Percentiles rank a stretch among this genome's conserved stretches.
Evolutionary conservation across 2,329 filamentous ascomycete species (phyloP).

Genomic region (Apiospora hydei): DNA sequence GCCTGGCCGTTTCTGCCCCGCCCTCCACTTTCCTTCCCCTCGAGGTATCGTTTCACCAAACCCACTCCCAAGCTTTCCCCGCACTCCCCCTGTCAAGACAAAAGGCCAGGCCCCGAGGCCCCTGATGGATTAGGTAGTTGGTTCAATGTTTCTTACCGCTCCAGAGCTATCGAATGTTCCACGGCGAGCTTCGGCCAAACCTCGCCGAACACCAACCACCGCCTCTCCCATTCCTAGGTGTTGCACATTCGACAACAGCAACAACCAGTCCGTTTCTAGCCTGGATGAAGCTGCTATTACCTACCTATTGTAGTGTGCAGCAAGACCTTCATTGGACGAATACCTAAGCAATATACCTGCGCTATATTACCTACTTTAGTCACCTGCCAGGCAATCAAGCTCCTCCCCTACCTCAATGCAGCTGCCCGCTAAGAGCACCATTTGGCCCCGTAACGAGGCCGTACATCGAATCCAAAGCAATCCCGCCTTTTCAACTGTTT

Average conservation of each 20-base stretch:
- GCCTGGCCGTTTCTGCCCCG: not conserved
- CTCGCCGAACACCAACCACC: not conserved
- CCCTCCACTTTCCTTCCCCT: not conserved
- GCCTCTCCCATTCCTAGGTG: not conserved
- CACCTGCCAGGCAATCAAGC: not conserved
- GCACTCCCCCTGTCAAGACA: not conserved
- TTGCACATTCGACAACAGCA: not conserved
- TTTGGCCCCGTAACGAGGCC: not conserved
- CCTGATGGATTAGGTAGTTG: not conserved
- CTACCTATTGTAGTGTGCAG: not conserved
- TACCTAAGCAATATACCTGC: not conserved
- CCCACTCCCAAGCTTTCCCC: not conserved
- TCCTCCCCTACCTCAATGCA: not conserved
- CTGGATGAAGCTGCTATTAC: not conserved
- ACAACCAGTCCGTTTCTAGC: not conserved
- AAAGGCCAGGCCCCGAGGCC: too few species aligned
- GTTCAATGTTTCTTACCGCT: not conserved
- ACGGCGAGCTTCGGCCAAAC: not conserved
- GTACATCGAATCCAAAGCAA: not conserved
- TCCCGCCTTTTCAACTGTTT: not conserved
- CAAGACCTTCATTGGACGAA: not conserved
- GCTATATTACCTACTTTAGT: not conserved
- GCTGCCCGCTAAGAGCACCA: not conserved
- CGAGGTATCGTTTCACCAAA: not conserved
- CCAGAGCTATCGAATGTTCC: not conserved